Percentiles rank a stretch among this genome's conserved stretches.
phyloP scores from a whole-genome alignment of 2,329 filamentous ascomycete species.

The Colletotrichum cordylinicola region DNA sequence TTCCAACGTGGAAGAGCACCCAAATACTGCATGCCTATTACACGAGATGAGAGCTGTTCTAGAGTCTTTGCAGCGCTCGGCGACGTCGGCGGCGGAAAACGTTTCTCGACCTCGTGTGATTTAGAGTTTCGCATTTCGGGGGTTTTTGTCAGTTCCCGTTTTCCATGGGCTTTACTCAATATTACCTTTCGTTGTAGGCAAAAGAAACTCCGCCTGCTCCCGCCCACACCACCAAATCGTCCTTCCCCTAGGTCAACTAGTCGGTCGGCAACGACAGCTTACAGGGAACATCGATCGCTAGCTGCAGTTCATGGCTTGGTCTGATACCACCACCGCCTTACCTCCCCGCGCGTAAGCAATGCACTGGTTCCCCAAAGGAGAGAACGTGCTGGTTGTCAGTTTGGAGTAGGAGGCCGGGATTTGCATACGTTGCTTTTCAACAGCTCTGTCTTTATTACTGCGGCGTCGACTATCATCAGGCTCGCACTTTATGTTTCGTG shows the following conservation, averaged over 20 bases:
- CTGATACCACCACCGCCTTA: background rate
- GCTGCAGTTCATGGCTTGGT: background rate
- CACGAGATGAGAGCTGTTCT: background rate
- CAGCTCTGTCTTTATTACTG: background rate
- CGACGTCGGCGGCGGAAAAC: background rate
- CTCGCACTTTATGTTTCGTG: background rate
- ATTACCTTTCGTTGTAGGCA: background rate
- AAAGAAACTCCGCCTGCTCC: background rate
- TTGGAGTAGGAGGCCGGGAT: background rate
- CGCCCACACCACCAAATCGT: background rate
- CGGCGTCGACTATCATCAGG: background rate
- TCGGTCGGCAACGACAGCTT: background rate
- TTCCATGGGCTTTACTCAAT: background rate
- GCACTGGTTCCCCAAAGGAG: background rate
- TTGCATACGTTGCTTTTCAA: background rate
- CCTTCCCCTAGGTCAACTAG: background rate
- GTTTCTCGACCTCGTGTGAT: background rate
- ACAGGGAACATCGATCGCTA: background rate
- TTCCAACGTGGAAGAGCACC: background rate
- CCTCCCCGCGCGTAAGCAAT: background rate
- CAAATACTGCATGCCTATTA: background rate
- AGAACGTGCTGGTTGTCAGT: background rate
- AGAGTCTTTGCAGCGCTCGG: background rate
- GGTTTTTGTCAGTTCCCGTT: background rate
- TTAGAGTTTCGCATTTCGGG: conserved; percentile 10